A percentile compares a stretch with the other conserved stretches of the same genome.
Conservation (phyloP, 2,329 filamentous ascomycete genomes). For the Colletotrichum sp. region DNA sequence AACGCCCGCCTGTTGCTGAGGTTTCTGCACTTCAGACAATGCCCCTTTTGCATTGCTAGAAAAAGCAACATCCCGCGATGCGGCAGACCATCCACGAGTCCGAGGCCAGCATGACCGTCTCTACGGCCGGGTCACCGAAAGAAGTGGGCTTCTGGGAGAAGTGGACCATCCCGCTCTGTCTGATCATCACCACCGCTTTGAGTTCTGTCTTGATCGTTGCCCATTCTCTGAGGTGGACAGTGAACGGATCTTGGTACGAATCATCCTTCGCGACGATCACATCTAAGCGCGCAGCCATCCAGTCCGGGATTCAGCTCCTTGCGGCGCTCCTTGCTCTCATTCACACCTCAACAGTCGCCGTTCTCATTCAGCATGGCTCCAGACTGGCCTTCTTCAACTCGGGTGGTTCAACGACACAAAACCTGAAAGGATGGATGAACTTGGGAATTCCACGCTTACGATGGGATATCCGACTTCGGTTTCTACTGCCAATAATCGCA, state of each 20-base stretch:
- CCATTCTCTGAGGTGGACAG: not conserved
- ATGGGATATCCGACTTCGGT: not conserved
- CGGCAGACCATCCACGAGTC: not conserved
- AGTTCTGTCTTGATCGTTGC: conserved; percentile 6
- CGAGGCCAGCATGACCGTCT: not conserved
- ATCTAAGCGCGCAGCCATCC: not conserved
- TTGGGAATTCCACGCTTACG: not conserved
- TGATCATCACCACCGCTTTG: not conserved
- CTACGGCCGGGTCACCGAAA: not conserved
- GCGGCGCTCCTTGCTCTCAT: not conserved
- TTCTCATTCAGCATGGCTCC: conserved; percentile 3
- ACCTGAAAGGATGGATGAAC: not conserved
- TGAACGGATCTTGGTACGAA: conserved; percentile 3
- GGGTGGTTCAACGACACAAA: not conserved
- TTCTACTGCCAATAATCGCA: not conserved
- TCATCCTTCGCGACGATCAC: not conserved
- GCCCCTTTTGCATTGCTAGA: not conserved
- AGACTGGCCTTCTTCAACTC: not conserved
- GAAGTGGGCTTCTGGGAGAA: not conserved
- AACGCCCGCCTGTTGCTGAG: not conserved
- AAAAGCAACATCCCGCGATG: not conserved
- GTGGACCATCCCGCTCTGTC: not conserved
- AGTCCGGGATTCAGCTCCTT: not conserved
- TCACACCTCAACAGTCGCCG: not conserved
- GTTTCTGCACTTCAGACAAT: not conserved